Base-by-base conservation (phyloP, 1,284 basidiomycete genomes). In the Trichosporon inkin region DNA sequence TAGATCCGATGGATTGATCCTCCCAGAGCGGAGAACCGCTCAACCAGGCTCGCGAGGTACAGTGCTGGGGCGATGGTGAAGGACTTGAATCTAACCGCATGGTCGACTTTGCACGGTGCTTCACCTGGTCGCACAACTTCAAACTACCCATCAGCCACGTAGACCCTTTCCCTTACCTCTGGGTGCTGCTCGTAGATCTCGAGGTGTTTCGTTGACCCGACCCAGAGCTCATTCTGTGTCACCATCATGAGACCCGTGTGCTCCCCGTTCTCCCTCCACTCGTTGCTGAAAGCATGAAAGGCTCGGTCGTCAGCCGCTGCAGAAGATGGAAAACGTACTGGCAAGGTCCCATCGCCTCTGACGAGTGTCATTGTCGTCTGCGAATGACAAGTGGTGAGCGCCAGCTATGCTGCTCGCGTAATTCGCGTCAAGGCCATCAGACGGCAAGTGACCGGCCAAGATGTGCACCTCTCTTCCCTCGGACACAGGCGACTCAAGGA, bases 381-480 rank as follows among this genome's bases (percentile, higher is more conserved):
- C 77, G 65, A 79, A 79, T 51, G 69, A 71, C 19, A 79, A 62
- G 56, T 79, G 77, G 63, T 79, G 77, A 2, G 77, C 77, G 1
- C 77, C 77, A 6, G 77, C 77, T 2, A 71, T 71, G 0, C 68
- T 66, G 4, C 57, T 62, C 4, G 77, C 75, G 41, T 77, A 79
- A 8, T 56, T 64, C 1, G 77, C 56, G 41, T 70, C 62, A 1
- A 73, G 67, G 0, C 66, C 62, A 55, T 78, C 77, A 16, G 65
- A 56, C 0, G 75, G 75, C 1, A 74, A 56, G 52, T 75, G 74
- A 11, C 66, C 68, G 0, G 75, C 76, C 11, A 79, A 41, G 49
- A 79, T 62, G 54, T 77, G 71, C 6, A 77, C 64, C 3, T 59
- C 61, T 32, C 52, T 41, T 14, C 28, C 49, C 10, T 44, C 3